Base-by-base conservation (phyloP, 2,329 filamentous ascomycete genomes). In the Diaporthe longicolla region DNA sequence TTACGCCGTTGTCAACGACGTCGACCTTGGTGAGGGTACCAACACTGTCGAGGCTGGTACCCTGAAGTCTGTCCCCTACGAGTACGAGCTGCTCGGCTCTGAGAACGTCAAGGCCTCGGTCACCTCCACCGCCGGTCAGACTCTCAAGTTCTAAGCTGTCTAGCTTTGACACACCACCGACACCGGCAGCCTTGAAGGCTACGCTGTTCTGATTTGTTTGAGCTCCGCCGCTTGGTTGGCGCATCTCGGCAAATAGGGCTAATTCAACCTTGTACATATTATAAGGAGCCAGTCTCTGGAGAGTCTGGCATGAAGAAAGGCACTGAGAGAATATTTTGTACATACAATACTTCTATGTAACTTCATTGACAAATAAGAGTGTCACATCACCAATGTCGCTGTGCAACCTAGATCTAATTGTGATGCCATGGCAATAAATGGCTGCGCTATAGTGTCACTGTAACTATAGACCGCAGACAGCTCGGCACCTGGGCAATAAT, bases 11-110 rank as follows among this genome's bases (percentile, higher is more conserved):
- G 80, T 82, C 75, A 81, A 82, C 61, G 85, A 87, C 70, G 84
- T 86, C 48, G 78, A 80, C 73, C 82, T 87, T 24, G 85, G 89
- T 59, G 84, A 81, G 58, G 84, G 82, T 43, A 79, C 78, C 43
- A 89, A 89, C 80, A 80, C 83, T 45, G 90, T 89, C 7, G 84
- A 85, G 10, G 79, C 82, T 69, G 87, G 88, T 35, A 88, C 85
- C n/a, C 82, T 90, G 63, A 87, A 82, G 69, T 83, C 82, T 45
- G 83, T 89, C n/a, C 86, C 86, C 2, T 91, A 92, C 79, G 79
- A 81, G 54, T 91, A 91, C 82, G 83, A 81, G 45, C 82, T 87
- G n/a, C 80, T 90, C 65, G 89, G 87, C 2, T 85, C 85, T 4
- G 81, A 76, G 43, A 86, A 82, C 63, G 86, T 89, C 71, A 84